Conservation (phyloP, 805 yeast genomes). For the Metschnikowia continentalis region DNA sequence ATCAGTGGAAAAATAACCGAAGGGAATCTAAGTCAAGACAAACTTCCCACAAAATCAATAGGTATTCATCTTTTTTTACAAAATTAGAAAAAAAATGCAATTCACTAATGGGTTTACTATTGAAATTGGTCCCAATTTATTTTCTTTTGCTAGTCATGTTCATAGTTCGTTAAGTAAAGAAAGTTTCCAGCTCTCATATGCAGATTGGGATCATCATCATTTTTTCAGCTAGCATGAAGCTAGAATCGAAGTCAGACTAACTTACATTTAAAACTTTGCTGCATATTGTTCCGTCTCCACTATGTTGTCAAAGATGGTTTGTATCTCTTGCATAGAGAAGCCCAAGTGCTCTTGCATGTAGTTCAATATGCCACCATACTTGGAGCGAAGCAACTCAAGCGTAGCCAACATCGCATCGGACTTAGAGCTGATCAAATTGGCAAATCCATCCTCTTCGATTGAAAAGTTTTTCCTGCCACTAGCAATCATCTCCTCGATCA, state of each 20-base stretch:
- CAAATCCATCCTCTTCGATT: slow-evolving; percentile 49
- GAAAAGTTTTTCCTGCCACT: slow-evolving; percentile 41
- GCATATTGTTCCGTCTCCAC: slow-evolving; percentile 4
- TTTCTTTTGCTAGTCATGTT: no score
- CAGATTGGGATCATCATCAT: no score
- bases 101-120: no score
- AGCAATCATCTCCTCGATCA: slow-evolving; percentile 21
- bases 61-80: no score
- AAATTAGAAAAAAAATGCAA: no score
- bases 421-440: slow-evolving; percentile 56
- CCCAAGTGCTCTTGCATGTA: slow-evolving; percentile 46
- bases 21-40: no score
- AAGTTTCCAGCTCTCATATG: no score
- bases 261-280: background rate
- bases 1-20: no score
- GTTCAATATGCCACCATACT: slow-evolving; percentile 51
- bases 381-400: slow-evolving; percentile 46
- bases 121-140: no score
- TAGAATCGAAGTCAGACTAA: background rate
- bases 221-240: background rate
- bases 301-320: slow-evolving; percentile 16
- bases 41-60: no score
- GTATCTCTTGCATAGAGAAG: slow-evolving; percentile 43
- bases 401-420: slow-evolving; percentile 69
- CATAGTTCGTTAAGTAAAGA: no score